These are phyloP conservation scores for Pseudonectria foliicola DNA, from an alignment of 2,329 filamentous ascomycete genomes.

Conservation along the genomic window DNA sequence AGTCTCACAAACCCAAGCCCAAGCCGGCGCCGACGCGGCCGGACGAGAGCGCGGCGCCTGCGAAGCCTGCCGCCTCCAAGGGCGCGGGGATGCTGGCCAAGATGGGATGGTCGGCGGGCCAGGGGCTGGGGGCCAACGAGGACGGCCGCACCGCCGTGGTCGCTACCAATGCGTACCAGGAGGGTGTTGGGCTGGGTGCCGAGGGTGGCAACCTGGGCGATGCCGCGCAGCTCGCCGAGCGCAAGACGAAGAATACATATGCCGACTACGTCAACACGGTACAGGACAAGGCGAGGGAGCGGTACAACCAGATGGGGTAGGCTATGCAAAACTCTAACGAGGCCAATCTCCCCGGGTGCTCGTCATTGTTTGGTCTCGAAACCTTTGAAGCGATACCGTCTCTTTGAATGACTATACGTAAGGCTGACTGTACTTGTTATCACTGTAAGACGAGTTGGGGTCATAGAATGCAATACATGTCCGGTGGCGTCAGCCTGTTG, in stretches of 20 bases:
- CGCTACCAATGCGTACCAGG: conserved; percentile 56
- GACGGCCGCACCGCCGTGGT: conserved; percentile 58
- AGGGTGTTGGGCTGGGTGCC: conserved; percentile 63
- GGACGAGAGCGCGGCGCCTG: conserved; percentile 13
- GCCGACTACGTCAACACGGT: conserved; percentile 57
- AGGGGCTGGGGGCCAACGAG: conserved; percentile 57
- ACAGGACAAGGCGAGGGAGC: conserved; percentile 59
- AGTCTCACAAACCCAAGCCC: conserved; percentile 29
- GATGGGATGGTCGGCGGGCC: conserved; percentile 63
- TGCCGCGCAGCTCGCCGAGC: conserved; percentile 55
- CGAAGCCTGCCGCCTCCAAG: conserved; percentile 43
- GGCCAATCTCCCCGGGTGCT: no score
- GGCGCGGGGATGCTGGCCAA: conserved; percentile 62
- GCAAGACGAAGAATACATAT: conserved; percentile 53
- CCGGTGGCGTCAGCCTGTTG: no score
- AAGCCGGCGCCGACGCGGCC: conserved; percentile 13
- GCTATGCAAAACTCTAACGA: not conserved
- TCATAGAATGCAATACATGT: no score
- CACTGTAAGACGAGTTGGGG: no score
- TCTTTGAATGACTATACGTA: no score
- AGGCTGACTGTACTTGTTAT: no score
- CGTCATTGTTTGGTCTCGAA: no score
- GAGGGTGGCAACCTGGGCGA: conserved; percentile 64
- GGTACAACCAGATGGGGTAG: conserved; percentile 49
- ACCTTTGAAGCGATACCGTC: no score